phyloP scores from a whole-genome alignment of 257 asterid species.

The Galeopsis tetrahit region DNA sequence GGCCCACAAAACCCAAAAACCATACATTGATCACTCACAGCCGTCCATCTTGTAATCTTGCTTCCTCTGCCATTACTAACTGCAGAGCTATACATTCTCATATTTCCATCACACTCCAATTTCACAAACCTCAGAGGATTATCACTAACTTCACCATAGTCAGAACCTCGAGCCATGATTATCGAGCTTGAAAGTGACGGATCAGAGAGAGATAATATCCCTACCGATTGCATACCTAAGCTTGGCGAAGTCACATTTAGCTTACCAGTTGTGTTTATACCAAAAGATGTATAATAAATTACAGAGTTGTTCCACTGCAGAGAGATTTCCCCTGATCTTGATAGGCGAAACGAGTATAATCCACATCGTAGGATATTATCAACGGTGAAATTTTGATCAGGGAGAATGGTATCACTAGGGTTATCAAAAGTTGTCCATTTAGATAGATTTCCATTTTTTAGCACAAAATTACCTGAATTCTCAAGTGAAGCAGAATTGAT shows the following conservation, averaged over 20 bases:
- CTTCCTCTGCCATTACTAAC: conserved; percentile 50
- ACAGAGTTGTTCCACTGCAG: conserved; percentile 62
- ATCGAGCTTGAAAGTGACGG: conserved; percentile 44
- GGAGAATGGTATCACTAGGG: conserved; percentile 71
- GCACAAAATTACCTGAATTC: conserved; percentile 60
- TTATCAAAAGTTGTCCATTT: conserved; percentile 71
- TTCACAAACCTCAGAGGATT: conserved; percentile 57
- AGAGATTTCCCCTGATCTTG: conserved; percentile 44
- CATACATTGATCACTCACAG: conserved; percentile 70
- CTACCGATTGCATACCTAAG: conserved; percentile 50
- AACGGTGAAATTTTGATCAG: conserved; percentile 60
- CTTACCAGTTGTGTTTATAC: conserved; percentile 42
- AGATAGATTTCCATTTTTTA: conserved; percentile 46
- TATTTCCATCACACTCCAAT: conserved; percentile 77
- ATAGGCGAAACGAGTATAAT: conserved; percentile 51
- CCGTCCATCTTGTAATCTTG: conserved; percentile 61
- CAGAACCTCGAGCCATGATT: conserved; percentile 55
- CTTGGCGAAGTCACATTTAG: conserved; percentile 60
- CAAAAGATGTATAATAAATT: conserved; percentile 48
- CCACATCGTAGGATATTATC: conserved; percentile 53
- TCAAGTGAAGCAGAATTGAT: conserved; percentile 60
- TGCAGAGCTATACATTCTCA: conserved; percentile 72
- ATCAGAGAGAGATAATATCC: conserved; percentile 54
- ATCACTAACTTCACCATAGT: conserved; percentile 53
- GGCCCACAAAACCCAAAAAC: conserved; percentile 82